Conservation (phyloP, 163 green algal species). For the Volvox carteri region DNA sequence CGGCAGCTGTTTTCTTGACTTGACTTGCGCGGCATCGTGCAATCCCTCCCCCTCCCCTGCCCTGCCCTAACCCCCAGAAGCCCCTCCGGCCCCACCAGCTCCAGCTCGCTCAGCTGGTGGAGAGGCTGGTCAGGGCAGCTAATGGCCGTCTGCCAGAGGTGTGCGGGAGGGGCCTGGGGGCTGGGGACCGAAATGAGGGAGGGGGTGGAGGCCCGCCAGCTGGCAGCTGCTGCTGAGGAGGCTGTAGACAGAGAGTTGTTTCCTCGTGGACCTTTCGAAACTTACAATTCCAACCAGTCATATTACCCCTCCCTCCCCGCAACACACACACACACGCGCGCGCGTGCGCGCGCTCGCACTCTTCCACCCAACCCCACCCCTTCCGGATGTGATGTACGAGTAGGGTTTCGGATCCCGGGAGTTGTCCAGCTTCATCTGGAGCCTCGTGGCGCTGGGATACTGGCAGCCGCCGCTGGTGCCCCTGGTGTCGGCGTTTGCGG, state of each 20-base stretch:
- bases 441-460: slow-evolving; percentile 10
- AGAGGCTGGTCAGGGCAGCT: neutral
- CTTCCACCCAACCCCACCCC: neutral
- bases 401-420: slow-evolving; percentile 5
- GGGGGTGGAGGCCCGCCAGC: neutral
- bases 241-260: too few species aligned
- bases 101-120: slow-evolving; percentile 9
- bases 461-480: slow-evolving; percentile 42
- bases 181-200: too few species aligned
- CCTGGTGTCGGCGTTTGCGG: slow-evolving; percentile 5
- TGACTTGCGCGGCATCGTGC: too few species aligned
- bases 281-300: too few species aligned
- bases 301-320: neutral
- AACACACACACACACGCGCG: neutral
- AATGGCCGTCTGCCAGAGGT: slow-evolving; percentile 11
- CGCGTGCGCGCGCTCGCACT: neutral
- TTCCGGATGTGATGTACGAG: too few species aligned
- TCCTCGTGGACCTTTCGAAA: too few species aligned
- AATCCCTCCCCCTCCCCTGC: neutral
- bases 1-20: too few species aligned
- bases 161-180: neutral
- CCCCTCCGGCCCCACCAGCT: slow-evolving; percentile 27
- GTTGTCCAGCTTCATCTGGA: slow-evolving; percentile 10
- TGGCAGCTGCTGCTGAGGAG: too few species aligned
- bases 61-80: neutral